These are phyloP conservation scores for Colletotrichum cuscutae DNA, from an alignment of 2,329 filamentous ascomycete genomes.

Conservation along the genomic window DNA sequence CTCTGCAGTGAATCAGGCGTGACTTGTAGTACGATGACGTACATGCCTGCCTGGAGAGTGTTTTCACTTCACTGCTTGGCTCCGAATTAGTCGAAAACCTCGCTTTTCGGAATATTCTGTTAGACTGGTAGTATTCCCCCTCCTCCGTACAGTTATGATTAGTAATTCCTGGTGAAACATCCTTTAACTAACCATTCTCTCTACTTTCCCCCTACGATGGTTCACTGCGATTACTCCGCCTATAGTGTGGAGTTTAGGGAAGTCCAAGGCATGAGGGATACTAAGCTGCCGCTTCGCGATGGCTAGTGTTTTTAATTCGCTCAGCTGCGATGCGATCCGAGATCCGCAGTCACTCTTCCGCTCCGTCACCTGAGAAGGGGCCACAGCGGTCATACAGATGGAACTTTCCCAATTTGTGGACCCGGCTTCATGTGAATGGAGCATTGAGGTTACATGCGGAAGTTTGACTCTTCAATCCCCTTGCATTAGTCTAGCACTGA, in stretches of 20 bases:
- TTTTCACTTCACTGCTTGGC: no score
- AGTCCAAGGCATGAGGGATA: no score
- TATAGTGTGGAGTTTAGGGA: no score
- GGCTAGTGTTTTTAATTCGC: not conserved
- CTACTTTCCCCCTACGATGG: no score
- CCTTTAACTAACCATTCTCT: no score
- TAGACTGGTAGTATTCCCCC: no score
- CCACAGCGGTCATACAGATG: not conserved
- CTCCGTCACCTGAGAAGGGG: not conserved
- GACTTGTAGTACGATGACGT: not conserved
- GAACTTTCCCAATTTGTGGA: slow-evolving; percentile 29
- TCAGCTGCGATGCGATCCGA: not conserved
- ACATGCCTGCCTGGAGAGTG: not conserved
- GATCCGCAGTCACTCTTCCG: slow-evolving; percentile 16
- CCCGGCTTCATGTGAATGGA: slow-evolving; percentile 10
- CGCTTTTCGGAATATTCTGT: no score
- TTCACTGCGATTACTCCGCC: no score
- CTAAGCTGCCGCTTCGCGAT: no score
- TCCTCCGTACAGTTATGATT: no score
- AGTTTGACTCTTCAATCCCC: not conserved
- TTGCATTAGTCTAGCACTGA: slow-evolving; percentile 26
- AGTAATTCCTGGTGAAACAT: no score
- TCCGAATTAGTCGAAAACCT: no score
- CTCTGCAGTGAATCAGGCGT: not conserved
- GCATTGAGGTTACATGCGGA: slow-evolving; percentile 10